phyloP scores from a whole-genome alignment of 2,329 filamentous ascomycete species.

The Penicillium sumatraense region DNA sequence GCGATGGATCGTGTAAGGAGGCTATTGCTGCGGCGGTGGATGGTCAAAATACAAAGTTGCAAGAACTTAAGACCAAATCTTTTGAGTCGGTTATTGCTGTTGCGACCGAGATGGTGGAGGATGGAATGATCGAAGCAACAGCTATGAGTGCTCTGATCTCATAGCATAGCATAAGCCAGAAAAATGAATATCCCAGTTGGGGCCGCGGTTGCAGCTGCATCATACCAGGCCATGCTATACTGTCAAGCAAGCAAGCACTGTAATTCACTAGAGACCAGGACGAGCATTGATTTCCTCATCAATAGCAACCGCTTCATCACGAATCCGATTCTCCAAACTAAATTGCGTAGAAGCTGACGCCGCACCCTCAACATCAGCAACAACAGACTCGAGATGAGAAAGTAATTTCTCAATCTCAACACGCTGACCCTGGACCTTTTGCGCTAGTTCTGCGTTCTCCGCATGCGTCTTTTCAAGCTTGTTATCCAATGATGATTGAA shows the following conservation, averaged over 20 bases:
- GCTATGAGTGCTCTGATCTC: slow-evolving; percentile 39
- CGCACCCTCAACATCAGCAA: slow-evolving; percentile 61
- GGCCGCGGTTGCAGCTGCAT: too few species aligned
- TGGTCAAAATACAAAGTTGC: slow-evolving; percentile 45
- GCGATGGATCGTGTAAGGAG: slow-evolving; percentile 54
- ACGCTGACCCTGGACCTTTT: slow-evolving; percentile 58
- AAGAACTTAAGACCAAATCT: slow-evolving; percentile 38
- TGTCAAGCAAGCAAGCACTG: too few species aligned
- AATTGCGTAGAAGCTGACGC: slow-evolving; percentile 48
- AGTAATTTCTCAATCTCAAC: slow-evolving; percentile 62
- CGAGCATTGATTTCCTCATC: slow-evolving; percentile 45
- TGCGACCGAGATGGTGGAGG: slow-evolving; percentile 58
- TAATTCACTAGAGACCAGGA: slow-evolving; percentile 27
- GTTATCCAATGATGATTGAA: slow-evolving; percentile 53
- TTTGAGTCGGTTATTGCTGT: slow-evolving; percentile 48
- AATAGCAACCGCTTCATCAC: slow-evolving; percentile 49
- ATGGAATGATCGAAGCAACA: slow-evolving; percentile 51
- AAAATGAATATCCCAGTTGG: slow-evolving; percentile 2
- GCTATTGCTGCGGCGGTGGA: slow-evolving; percentile 53
- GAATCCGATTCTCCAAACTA: slow-evolving; percentile 42
- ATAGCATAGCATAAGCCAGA: slow-evolving; percentile 19
- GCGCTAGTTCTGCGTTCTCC: slow-evolving; percentile 58
- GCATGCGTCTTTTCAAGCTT: slow-evolving; percentile 55
- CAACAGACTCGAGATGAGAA: slow-evolving; percentile 58
- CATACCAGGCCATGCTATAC: too few species aligned